Evolutionary conservation across 1,139 yeast species (phyloP).

Genomic region (Kazachstania sp.): DNA sequence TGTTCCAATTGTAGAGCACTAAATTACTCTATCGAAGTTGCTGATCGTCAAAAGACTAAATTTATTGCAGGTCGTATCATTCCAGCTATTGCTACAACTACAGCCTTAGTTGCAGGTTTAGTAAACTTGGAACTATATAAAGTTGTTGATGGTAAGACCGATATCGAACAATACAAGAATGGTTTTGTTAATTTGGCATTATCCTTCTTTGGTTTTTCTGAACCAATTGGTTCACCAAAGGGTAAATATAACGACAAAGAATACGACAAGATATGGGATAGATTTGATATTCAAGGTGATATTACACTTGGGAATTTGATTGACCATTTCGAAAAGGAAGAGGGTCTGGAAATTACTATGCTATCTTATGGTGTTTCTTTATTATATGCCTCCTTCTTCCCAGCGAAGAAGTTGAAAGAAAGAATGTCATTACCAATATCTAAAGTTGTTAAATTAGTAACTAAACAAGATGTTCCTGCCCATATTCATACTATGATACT

Average conservation of each 20-base stretch:
- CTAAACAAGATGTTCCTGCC: conserved; percentile 73
- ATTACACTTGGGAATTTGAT: conserved; percentile 68
- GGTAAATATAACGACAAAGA: conserved; percentile 71
- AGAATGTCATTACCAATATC: conserved; percentile 62
- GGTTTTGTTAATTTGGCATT: conserved; percentile 91
- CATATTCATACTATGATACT: conserved; percentile 71
- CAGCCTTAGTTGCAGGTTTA: conserved; percentile 91
- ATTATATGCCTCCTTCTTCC: conserved; percentile 87
- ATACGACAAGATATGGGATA: conserved; percentile 91
- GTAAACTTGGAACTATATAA: conserved; percentile 88
- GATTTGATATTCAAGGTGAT: conserved; percentile 76
- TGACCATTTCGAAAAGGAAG: conserved; percentile 66
- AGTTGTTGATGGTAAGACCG: conserved; percentile 63
- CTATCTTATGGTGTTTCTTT: conserved; percentile 84
- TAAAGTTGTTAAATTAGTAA: conserved; percentile 66
- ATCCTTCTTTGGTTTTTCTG: conserved; percentile 94
- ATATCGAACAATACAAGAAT: conserved; percentile 83
- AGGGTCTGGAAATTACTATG: conserved; percentile 85
- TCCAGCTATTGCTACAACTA: conserved; percentile 98
- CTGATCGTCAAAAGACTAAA: conserved; percentile 67
- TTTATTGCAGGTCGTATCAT: conserved; percentile 90
- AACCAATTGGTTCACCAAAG: conserved; percentile 81
- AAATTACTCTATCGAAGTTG: conserved; percentile 78
- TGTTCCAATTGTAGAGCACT: conserved; percentile 94
- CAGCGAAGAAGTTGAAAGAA: conserved; percentile 80